Evolutionary conservation across 78 protist genomes (phyloP).

Genomic region (slime mould (Dictyostelium discoideum)): DNA sequence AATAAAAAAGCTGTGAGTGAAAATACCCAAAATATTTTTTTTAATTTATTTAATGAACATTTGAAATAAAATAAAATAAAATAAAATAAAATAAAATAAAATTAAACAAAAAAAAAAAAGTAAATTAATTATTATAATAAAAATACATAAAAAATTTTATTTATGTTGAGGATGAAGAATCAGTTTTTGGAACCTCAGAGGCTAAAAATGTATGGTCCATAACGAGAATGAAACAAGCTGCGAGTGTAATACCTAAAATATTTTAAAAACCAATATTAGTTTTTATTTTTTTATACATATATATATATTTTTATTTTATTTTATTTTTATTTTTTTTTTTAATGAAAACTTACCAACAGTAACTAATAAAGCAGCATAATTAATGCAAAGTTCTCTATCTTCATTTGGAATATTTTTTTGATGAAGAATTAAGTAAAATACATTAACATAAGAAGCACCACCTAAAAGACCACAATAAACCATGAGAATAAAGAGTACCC

Average conservation of each 20-base stretch:
- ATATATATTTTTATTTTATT: too few species aligned
- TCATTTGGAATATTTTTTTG: constrained; percentile 69
- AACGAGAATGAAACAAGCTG: constrained; percentile 46
- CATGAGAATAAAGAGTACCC: constrained; percentile 75
- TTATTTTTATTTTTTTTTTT: too few species aligned
- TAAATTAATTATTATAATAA: not conserved
- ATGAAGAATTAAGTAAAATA: constrained; percentile 72
- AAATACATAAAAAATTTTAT: not conserved
- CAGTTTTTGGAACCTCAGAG: not conserved
- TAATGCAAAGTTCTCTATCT: constrained; percentile 86
- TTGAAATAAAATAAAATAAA: too few species aligned
- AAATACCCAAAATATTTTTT: too few species aligned
- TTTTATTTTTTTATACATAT: too few species aligned
- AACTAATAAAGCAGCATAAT: constrained; percentile 80
- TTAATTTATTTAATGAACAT: too few species aligned
- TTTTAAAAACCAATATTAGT: too few species aligned
- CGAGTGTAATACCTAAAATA: constrained; percentile 80
- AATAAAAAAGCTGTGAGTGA: too few species aligned
- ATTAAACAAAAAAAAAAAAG: not conserved
- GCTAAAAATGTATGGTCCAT: constrained; percentile 81
- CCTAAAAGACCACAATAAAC: constrained; percentile 91
- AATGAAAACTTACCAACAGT: not conserved
- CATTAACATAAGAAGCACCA: constrained; percentile 90
- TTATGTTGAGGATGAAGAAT: not conserved
- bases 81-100: too few species aligned